Evolutionary conservation across 768 basidiomycete species (phyloP).

Genomic region (Tulasnella calospora): DNA sequence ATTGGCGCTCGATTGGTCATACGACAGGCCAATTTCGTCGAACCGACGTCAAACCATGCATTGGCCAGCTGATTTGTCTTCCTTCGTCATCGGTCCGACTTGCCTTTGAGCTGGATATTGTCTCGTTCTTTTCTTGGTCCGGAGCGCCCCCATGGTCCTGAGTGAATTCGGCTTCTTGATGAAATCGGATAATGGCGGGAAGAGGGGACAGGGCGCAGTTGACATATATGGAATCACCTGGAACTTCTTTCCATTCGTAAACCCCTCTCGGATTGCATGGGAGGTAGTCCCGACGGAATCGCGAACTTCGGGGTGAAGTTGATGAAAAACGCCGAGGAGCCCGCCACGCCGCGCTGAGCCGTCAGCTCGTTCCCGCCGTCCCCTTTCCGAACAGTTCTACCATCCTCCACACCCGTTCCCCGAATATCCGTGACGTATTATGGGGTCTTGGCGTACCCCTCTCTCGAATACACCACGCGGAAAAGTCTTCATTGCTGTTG

Average conservation of each 20-base stretch:
- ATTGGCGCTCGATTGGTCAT: neutral
- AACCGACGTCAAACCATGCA: neutral
- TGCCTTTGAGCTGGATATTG: neutral
- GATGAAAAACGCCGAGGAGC: neutral
- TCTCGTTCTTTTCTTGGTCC: neutral
- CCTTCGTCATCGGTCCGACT: neutral
- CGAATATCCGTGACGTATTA: neutral
- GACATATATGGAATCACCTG: neutral
- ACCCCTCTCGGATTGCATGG: neutral
- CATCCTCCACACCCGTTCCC: neutral
- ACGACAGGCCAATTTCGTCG: neutral
- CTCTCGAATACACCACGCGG: neutral
- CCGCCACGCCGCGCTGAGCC: neutral
- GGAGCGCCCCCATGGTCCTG: neutral
- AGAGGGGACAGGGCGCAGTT: neutral
- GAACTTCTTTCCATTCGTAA: neutral
- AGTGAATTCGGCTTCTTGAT: neutral
- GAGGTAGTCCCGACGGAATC: slow-evolving; percentile 3
- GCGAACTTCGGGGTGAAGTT: neutral
- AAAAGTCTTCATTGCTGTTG: neutral
- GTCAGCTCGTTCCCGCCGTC: neutral
- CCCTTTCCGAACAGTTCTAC: slow-evolving; percentile 9
- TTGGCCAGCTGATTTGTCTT: neutral
- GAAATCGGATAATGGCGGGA: neutral
- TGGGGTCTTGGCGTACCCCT: neutral